Evolutionary conservation across 495 filamentous ascomycete species (phyloP), one percentile per base, ranked within the genome.

Genomic region (Penicillium paxilli): DNA sequence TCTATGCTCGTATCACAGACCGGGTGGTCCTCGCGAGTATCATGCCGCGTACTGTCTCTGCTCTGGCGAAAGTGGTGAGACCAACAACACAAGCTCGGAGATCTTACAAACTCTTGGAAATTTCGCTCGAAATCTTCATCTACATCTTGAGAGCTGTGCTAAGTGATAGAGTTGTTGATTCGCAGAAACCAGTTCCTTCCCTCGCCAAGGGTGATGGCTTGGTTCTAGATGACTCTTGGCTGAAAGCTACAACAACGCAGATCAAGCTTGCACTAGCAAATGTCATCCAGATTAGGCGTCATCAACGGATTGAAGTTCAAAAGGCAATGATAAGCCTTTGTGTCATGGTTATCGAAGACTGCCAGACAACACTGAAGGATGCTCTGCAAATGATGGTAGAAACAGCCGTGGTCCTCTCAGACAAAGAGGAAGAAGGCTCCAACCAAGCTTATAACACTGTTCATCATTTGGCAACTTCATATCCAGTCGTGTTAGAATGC

Each of bases 41-140:
- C 57, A 82, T 97, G 59, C 94, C 94, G 7, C 90, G 95, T 7
- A 91, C 91, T 3, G 85, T 96, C 1, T 96, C 93, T 7, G 80
- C 85, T 5, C 65, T 99, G 42, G 87, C 86, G 10, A 92, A 86
- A 67, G 74, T 88, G 14, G 70, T 98, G 26, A 86, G 85, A 23
- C 84, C 87, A 0, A 85, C 82, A 1, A 83, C 81, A 6, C 81
- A 84, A 49, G 73, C 75, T 51, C 87, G 86, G 51, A 78, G 83
- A 16, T 83, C 86, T 46, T 86, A 80, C 54, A 83, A 74, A 55
- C 76, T 93, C 1, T 71, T 97, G 7, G 71, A 83, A 4, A 66
- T 61, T 20, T 85, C 82, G 20, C 67, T 98, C 14, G 71, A 79
- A 4, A 70, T 84, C 0, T 69, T 97, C 14, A 75, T 75, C 4